These are phyloP conservation scores for Colletotrichum gigasporum DNA, from an alignment of 2,329 filamentous ascomycete genomes.

Conservation along the genomic window DNA sequence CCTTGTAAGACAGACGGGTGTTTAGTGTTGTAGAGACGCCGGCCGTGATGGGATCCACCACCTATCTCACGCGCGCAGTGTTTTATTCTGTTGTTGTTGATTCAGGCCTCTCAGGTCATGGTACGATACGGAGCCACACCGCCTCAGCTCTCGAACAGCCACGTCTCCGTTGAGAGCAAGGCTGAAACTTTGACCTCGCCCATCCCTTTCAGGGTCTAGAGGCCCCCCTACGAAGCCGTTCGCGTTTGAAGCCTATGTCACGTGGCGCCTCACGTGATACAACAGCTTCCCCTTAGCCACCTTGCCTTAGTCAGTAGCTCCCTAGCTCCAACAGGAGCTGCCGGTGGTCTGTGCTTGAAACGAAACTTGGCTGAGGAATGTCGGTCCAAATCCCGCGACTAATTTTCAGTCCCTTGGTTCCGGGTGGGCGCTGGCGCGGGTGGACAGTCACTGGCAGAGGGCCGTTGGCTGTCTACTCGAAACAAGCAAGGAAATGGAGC, in stretches of 20 bases:
- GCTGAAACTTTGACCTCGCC: constrained; percentile 24
- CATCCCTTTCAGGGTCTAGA: constrained; percentile 21
- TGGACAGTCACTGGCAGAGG: too few species aligned
- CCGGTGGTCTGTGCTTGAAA: constrained; percentile 17
- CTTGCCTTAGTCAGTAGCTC: background rate
- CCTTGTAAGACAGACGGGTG: constrained; percentile 8
- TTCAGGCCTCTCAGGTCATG: background rate
- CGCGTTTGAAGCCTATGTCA: background rate
- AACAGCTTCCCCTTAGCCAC: background rate
- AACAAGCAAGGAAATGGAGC: constrained; percentile 2
- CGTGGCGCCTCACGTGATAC: background rate
- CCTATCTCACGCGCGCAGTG: background rate
- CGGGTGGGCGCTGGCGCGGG: background rate
- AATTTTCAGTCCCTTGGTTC: background rate
- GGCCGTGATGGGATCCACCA: background rate
- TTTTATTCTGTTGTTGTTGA: background rate
- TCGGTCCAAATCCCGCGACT: background rate
- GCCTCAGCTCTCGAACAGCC: constrained; percentile 11
- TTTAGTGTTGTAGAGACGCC: background rate
- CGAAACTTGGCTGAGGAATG: background rate
- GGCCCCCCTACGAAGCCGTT: background rate
- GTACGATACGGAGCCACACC: constrained; percentile 6
- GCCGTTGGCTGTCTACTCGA: background rate
- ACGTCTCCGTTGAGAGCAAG: constrained; percentile 8
- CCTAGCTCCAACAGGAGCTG: background rate